Conservation (phyloP, 441 rosid species). For the Viola pubescens region DNA sequence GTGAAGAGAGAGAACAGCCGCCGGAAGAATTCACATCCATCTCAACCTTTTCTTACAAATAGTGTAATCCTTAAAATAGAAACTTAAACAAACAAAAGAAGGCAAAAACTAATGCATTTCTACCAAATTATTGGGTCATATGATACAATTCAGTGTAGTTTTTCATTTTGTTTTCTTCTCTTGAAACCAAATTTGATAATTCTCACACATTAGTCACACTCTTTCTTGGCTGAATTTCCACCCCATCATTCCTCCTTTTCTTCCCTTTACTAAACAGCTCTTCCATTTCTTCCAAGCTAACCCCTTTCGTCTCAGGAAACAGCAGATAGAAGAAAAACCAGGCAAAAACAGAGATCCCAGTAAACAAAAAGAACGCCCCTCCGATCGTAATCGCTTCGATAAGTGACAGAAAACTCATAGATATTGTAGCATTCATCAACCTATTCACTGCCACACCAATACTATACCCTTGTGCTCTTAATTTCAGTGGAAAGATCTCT, state of each 20-base stretch:
- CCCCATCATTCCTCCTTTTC: conserved; percentile 5
- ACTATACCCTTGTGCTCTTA: conserved; percentile 72
- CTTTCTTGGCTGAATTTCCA: conserved; percentile 17
- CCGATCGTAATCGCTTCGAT: conserved; percentile 64
- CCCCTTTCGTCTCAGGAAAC: conserved; percentile 75
- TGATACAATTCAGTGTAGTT: too few relatives aligned
- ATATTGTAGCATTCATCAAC: conserved; percentile 59
- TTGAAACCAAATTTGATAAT: not conserved
- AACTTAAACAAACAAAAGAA: too few relatives aligned
- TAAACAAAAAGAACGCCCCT: conserved; percentile 75
- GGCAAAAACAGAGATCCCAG: conserved; percentile 43
- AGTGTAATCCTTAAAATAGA: too few relatives aligned
- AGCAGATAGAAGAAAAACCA: conserved; percentile 63
- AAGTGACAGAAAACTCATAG: conserved; percentile 64
- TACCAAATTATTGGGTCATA: too few relatives aligned
- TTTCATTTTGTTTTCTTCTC: not conserved
- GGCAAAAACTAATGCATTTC: too few relatives aligned
- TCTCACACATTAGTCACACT: not conserved
- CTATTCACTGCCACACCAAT: conserved; percentile 76
- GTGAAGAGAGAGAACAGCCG: too few relatives aligned
- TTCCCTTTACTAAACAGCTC: conserved; percentile 37
- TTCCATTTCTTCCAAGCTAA: conserved; percentile 74
- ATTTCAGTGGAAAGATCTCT: conserved; percentile 67
- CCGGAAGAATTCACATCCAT: too few relatives aligned
- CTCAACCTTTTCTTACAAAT: too few relatives aligned